These are phyloP conservation scores for Lachancea dasiensis DNA, from an alignment of 805 yeast species.

Conservation along the genomic window DNA sequence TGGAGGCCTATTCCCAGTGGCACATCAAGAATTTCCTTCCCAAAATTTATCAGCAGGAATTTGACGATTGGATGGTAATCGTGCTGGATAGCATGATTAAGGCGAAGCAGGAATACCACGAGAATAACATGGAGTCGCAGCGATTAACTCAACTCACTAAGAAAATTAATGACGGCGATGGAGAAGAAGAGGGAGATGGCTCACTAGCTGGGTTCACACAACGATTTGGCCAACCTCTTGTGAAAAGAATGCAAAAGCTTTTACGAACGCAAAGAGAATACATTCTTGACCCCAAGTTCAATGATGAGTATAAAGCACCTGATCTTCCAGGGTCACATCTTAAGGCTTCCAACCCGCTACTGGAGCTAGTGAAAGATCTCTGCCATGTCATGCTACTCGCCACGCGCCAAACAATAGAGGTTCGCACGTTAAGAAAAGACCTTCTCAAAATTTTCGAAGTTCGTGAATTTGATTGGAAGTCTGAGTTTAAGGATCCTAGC, in stretches of 20 bases:
- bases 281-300: constrained; percentile 57
- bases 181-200: constrained; percentile 32
- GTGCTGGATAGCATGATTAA: constrained; percentile 65
- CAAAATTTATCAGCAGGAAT: constrained; percentile 66
- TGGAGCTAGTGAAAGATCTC: constrained; percentile 72
- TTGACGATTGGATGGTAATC: constrained; percentile 79
- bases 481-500: constrained; percentile 69
- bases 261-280: constrained; percentile 67
- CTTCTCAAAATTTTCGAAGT: constrained; percentile 68
- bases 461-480: constrained; percentile 76
- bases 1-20: constrained; percentile 58
- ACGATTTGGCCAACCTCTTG: constrained; percentile 54
- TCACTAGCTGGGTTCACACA: constrained; percentile 46
- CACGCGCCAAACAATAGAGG: constrained; percentile 59
- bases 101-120: constrained; percentile 36
- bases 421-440: constrained; percentile 66
- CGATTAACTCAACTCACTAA: constrained; percentile 64
- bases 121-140: constrained; percentile 42
- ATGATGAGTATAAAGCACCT: constrained; percentile 67
- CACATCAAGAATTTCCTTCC: constrained; percentile 74
- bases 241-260: constrained; percentile 60
- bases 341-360: constrained; percentile 57
- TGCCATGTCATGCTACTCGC: constrained; percentile 70
- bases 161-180: constrained; percentile 37
- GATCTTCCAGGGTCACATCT: constrained; percentile 66